Percentiles rank a stretch among this genome's conserved stretches.
Evolutionary conservation across 176 grass and related monocot species (phyloP).

Genomic region (Oryza nivara): DNA sequence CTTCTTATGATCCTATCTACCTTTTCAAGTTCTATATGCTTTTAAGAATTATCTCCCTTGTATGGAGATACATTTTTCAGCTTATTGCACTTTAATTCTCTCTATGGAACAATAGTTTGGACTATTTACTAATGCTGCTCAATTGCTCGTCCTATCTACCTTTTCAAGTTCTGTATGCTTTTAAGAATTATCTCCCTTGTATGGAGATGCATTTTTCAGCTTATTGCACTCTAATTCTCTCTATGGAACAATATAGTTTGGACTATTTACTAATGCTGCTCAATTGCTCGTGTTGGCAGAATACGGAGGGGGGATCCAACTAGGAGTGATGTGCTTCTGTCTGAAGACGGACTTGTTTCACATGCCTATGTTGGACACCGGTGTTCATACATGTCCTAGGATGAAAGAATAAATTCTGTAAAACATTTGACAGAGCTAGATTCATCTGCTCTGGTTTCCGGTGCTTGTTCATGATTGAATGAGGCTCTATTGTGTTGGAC

Average conservation of each 20-base stretch:
- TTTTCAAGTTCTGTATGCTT: not conserved
- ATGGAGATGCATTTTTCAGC: not conserved
- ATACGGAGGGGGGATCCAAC: slow-evolving; percentile 30
- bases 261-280: not conserved
- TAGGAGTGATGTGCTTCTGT: not conserved
- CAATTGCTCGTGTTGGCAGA: slow-evolving; percentile 38
- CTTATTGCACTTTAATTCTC: not conserved
- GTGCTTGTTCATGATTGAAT: slow-evolving; percentile 10
- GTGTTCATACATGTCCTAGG: slow-evolving; percentile 20
- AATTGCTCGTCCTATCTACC: not conserved
- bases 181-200: not conserved
- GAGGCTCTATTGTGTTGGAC: slow-evolving; percentile 6
- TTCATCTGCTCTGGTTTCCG: not conserved
- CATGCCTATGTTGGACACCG: slow-evolving; percentile 9
- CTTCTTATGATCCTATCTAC: not conserved
- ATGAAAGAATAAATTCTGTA: slow-evolving; percentile 41
- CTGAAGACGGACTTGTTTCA: not conserved
- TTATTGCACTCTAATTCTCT: not conserved
- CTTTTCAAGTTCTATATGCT: not conserved
- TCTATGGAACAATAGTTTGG: not conserved
- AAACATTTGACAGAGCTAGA: not conserved
- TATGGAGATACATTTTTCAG: not conserved
- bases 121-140: not conserved
- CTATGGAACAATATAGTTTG: not conserved
- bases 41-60: not conserved